Evolutionary conservation across 2,329 filamentous ascomycete species (phyloP).

Genomic region (Phaeosphaeriaceae sp.): DNA sequence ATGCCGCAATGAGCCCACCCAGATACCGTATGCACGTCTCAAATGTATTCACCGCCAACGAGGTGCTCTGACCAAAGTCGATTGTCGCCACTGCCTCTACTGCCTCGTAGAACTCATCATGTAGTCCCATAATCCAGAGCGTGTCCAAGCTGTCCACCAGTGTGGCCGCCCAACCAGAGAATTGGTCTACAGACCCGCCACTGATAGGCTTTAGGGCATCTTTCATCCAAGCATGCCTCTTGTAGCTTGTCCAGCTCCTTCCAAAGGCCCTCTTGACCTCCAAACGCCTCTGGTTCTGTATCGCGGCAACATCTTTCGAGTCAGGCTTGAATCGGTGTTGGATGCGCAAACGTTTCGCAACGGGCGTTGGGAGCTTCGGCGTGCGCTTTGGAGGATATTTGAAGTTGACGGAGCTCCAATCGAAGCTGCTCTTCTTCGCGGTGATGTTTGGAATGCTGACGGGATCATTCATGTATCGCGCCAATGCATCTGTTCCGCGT

Average conservation of each 20-base stretch:
- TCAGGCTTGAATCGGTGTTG: slow-evolving; percentile 40
- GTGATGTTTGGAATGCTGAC: slow-evolving; percentile 28
- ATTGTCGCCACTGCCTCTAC: slow-evolving; percentile 74
- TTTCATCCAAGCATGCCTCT: slow-evolving; percentile 67
- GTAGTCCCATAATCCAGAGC: slow-evolving; percentile 84
- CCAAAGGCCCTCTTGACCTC: slow-evolving; percentile 43
- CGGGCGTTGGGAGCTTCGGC: slow-evolving; percentile 36
- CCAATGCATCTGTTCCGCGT: slow-evolving; percentile 31
- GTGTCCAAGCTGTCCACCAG: slow-evolving; percentile 74
- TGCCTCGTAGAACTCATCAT: slow-evolving; percentile 81
- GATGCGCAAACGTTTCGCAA: slow-evolving; percentile 41
- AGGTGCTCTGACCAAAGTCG: slow-evolving; percentile 78
- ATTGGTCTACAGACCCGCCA: slow-evolving; percentile 62
- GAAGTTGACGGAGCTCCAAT: slow-evolving; percentile 41
- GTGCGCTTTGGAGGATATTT: slow-evolving; percentile 34
- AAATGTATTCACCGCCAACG: slow-evolving; percentile 82
- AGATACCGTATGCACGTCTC: slow-evolving; percentile 92
- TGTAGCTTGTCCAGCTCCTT: slow-evolving; percentile 65
- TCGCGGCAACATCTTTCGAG: slow-evolving; percentile 14
- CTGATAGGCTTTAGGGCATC: slow-evolving; percentile 70
- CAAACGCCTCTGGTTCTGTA: slow-evolving; percentile 34
- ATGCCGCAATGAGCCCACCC: slow-evolving; percentile 83
- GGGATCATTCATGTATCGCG: slow-evolving; percentile 43
- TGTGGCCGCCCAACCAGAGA: slow-evolving; percentile 73
- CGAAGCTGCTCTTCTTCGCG: slow-evolving; percentile 37